Base-by-base conservation (phyloP, 345 rosid genomes). In the Dipteronia sinensis region DNA sequence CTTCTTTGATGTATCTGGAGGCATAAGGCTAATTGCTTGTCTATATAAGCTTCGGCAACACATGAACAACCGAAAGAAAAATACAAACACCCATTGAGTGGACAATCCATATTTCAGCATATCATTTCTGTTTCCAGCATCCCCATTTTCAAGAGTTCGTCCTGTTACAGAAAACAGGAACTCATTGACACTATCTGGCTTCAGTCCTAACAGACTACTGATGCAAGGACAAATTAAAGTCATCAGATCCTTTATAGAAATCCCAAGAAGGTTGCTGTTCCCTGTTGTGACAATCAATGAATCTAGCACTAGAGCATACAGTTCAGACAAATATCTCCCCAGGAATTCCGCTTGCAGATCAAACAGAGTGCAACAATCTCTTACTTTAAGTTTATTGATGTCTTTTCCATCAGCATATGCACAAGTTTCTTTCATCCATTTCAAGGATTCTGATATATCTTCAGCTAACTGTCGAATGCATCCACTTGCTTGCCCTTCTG, bases 401-500 rank as follows among this genome's bases (percentile, higher is more conserved):
- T 78, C 80, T 71, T 75, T 38, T 38, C 76, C 81, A 77, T 77
- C 84, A 58, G 71, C 72, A 67, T 69, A 62, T 58, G 85, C 65
- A 76, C 82, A 80, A 73, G 71, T 63, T 55, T 19, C 70, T 82
- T 86, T 90, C 83, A 94, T 81, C 99, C 98, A 96, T 69, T 83
- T 81, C 78, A 90, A 68, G 73, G 94, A 83, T 82, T 89, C 87
- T 70, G 87, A 85, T 64, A 91, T 55, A 86, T 92, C 98, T 62
- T 76, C 78, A 8, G 85, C 83, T 88, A 94, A 84, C 72, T 85
- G 87, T 77, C 69, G 85, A 70, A 94, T 78, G 75, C 89, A 91
- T 75, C 85, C 90, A 86, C 94, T 81, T 34, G 86, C 94, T 86
- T 94, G 99, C 77, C 97, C 98, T 88, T 92, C 98, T 82, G 98